Evolutionary conservation across 1,139 yeast genomes (phyloP).

Genomic region (Maudiozyma humilis): DNA sequence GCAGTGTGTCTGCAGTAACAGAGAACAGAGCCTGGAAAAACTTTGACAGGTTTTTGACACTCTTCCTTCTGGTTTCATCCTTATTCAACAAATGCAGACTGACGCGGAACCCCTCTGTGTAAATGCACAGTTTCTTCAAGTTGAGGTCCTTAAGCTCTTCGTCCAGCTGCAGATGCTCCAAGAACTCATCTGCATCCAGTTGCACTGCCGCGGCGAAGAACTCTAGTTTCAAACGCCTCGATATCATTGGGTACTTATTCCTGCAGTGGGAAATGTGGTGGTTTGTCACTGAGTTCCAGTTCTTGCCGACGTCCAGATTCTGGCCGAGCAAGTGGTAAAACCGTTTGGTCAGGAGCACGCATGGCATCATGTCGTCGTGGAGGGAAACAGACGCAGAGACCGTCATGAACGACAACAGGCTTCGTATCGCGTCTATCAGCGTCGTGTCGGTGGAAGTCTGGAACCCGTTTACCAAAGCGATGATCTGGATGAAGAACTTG

Average conservation of each 20-base stretch:
- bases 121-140: constrained; percentile 19
- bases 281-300: constrained; percentile 19
- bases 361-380: constrained; percentile 18
- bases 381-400: constrained; percentile 25
- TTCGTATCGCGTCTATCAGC: constrained; percentile 23
- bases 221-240: constrained; percentile 24
- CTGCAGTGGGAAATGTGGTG: constrained; percentile 19
- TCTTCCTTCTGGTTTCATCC: constrained; percentile 14
- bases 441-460: constrained; percentile 23
- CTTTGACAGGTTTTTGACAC: constrained; percentile 17
- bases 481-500: constrained; percentile 22
- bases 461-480: constrained; percentile 24
- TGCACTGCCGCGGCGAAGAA: constrained; percentile 27
- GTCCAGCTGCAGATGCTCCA: constrained; percentile 17
- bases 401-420: constrained; percentile 21
- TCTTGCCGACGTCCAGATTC: constrained; percentile 18
- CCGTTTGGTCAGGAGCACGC: constrained; percentile 23
- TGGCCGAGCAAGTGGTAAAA: constrained; percentile 18
- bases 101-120: constrained; percentile 29
- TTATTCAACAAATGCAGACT: constrained; percentile 25
- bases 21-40: constrained; percentile 23
- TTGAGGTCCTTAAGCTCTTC: constrained; percentile 16
- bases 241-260: constrained; percentile 17
- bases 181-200: constrained; percentile 19
- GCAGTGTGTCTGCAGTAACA: constrained; percentile 23